Evolutionary conservation across 352 stramenopile genomes (phyloP).

Genomic region (Globisporangium heterothallicum): DNA sequence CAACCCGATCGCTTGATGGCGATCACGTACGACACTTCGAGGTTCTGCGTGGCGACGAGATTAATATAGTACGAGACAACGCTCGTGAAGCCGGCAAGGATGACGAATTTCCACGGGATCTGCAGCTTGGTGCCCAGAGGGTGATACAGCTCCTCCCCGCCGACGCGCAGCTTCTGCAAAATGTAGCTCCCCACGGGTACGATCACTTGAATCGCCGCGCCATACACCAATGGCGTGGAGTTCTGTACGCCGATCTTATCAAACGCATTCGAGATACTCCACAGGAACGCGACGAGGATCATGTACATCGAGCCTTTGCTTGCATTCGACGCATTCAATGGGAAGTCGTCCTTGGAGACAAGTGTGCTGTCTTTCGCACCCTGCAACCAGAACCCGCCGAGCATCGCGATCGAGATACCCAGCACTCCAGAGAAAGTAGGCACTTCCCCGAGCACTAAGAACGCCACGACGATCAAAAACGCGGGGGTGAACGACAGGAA

Average conservation of each 20-base stretch:
- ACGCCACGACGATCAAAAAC: constrained; percentile 71
- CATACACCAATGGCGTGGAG: constrained; percentile 65
- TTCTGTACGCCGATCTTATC: constrained; percentile 84
- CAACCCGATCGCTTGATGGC: constrained; percentile 81
- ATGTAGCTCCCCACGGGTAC: constrained; percentile 57
- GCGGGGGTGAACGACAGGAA: constrained; percentile 78
- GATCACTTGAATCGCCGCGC: constrained; percentile 66
- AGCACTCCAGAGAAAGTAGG: constrained; percentile 52
- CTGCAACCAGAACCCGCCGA: constrained; percentile 75
- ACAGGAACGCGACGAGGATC: constrained; percentile 75
- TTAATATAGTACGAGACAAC: constrained; percentile 85
- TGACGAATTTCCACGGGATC: constrained; percentile 68
- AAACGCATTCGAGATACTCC: constrained; percentile 80
- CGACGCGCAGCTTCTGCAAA: constrained; percentile 52
- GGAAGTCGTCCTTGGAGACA: constrained; percentile 34
- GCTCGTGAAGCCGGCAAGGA: constrained; percentile 60
- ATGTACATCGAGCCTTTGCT: constrained; percentile 81
- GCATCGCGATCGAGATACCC: constrained; percentile 61
- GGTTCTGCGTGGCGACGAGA: constrained; percentile 65
- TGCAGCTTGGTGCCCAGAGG: constrained; percentile 49
- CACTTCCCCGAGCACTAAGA: constrained; percentile 72
- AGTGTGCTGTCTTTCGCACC: constrained; percentile 33
- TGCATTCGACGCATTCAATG: constrained; percentile 43
- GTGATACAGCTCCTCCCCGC: constrained; percentile 50
- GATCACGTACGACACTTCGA: constrained; percentile 82